These are phyloP conservation scores for Pseudozyma thailandica DNA, from an alignment of 1,284 basidiomycete species.

Conservation along the genomic window DNA sequence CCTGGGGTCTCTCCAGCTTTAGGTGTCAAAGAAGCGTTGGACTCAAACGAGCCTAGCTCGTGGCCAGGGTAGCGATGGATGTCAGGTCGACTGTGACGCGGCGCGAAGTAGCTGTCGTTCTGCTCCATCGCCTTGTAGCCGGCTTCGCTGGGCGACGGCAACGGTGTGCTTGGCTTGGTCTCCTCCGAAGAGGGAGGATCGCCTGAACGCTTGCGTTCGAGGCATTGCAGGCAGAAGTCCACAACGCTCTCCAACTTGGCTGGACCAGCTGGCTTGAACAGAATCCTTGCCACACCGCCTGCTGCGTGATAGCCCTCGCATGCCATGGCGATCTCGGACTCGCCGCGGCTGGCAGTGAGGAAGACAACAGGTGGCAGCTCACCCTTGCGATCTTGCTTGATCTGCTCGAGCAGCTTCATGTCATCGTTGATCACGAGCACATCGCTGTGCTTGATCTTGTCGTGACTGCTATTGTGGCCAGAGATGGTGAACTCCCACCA, in stretches of 20 bases:
- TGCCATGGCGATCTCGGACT: slow-evolving; percentile 74
- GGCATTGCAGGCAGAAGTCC: slow-evolving; percentile 77
- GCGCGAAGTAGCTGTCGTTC: slow-evolving; percentile 49
- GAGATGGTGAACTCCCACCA: slow-evolving; percentile 80
- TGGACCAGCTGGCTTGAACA: slow-evolving; percentile 91
- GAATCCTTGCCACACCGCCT: slow-evolving; percentile 85
- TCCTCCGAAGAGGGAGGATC: slow-evolving; percentile 44
- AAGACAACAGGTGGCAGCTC: slow-evolving; percentile 77
- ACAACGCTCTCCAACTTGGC: slow-evolving; percentile 78
- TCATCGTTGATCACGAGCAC: slow-evolving; percentile 88
- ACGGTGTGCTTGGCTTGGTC: slow-evolving; percentile 53
- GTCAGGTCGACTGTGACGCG: slow-evolving; percentile 38
- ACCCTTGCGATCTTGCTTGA: slow-evolving; percentile 25
- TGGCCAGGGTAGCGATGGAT: slow-evolving; percentile 22
- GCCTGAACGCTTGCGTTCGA: slow-evolving; percentile 65
- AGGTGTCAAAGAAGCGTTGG: slow-evolving; percentile 26
- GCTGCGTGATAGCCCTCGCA: slow-evolving; percentile 78
- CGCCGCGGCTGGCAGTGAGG: slow-evolving; percentile 78
- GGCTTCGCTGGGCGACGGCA: slow-evolving; percentile 45
- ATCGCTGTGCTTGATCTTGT: slow-evolving; percentile 71
- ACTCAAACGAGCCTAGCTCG: slow-evolving; percentile 45
- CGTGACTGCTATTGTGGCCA: slow-evolving; percentile 10
- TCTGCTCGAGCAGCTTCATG: slow-evolving; percentile 71
- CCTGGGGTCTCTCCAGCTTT: slow-evolving; percentile 14
- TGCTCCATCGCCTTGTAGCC: slow-evolving; percentile 33